Conservation (phyloP, 345 rosid species). For the Populus deltoides region DNA sequence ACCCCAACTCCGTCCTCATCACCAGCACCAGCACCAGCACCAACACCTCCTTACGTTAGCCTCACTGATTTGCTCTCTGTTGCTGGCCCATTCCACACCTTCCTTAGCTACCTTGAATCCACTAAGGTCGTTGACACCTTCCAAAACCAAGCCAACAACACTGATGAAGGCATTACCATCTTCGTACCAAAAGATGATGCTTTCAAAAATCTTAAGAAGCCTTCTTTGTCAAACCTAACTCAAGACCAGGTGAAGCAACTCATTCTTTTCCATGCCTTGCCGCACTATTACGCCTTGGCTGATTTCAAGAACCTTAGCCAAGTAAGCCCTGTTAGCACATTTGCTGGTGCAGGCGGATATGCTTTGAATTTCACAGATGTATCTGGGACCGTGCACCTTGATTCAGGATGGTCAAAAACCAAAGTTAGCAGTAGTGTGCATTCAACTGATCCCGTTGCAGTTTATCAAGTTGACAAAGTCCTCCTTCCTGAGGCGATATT, state of each 20-base stretch:
- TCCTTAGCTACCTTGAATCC: constrained; percentile 63
- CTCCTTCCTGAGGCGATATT: constrained; percentile 84
- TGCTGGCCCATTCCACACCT: constrained; percentile 79
- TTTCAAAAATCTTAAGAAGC: constrained; percentile 62
- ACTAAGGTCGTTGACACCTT: constrained; percentile 78
- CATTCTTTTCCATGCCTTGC: constrained; percentile 77
- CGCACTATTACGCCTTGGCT: constrained; percentile 63
- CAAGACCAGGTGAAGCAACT: constrained; percentile 69
- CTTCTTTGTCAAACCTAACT: constrained; percentile 68
- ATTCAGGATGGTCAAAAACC: constrained; percentile 76
- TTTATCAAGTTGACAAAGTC: constrained; percentile 75
- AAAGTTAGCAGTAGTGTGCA: constrained; percentile 72
- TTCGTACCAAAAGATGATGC: constrained; percentile 85
- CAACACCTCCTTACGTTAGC: constrained; percentile 51
- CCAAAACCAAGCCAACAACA: constrained; percentile 89
- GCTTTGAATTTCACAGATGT: constrained; percentile 61
- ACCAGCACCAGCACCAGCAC: constrained; percentile 64
- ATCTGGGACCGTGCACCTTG: constrained; percentile 59
- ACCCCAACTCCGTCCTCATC: constrained; percentile 68
- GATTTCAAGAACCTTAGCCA: constrained; percentile 84
- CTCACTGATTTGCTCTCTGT: constrained; percentile 71
- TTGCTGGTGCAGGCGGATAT: constrained; percentile 60
- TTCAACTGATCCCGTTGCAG: constrained; percentile 76
- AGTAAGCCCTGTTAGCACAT: constrained; percentile 53
- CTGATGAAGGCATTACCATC: constrained; percentile 78